Base-by-base conservation (phyloP, 257 asterid genomes). In the Linaria vulgaris region DNA sequence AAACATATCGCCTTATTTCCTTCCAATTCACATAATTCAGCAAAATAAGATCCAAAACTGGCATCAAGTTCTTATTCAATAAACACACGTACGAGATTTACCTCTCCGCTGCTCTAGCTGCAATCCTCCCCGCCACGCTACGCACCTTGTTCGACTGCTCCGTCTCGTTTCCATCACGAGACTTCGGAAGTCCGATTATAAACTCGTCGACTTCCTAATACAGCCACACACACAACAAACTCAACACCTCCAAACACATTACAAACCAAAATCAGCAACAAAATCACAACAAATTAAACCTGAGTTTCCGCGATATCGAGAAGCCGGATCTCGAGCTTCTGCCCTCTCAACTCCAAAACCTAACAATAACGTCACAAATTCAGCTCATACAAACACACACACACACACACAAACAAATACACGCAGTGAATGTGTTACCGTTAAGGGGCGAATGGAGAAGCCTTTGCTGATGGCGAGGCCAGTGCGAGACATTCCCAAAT, bases 161-260 rank as follows among this genome's bases (percentile, higher is more conserved):
- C 1, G 98, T 88, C 79, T 88, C 98, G 71, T 58, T 81, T 64
- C 98, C 95, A 41, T 86, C 86, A 57, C 85, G 59, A 20, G 90
- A 81, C 75, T 60, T 80, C 9, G 97, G 98, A 67, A 92, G 83
- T 65, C 98, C 98, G 43, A 92, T 66, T 77, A 92, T 85, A 30
- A 92, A 92, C 74, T 88, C 98, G 79, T 92, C 98, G 57, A 83
- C 98, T 77, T 89, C 97, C 98, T 92, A 73, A 38, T n/a, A 69
- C 13, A 30, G 21, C 38, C 1, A 27, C 34, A 27, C 4, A 9
- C 47, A 59, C 44, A 51, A 61, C 46, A 14, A 30, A 52, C 4
- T 19, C 68, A 62, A 77, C 45, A 43, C 63, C n/a, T 10, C 23
- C 7, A 37, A 17, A 55, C n/a, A 5, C 51, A 59, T 10, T 12